Evolutionary conservation across 2,329 filamentous ascomycete genomes (phyloP).

Genomic region (Sphaerostilbella broomeana): DNA sequence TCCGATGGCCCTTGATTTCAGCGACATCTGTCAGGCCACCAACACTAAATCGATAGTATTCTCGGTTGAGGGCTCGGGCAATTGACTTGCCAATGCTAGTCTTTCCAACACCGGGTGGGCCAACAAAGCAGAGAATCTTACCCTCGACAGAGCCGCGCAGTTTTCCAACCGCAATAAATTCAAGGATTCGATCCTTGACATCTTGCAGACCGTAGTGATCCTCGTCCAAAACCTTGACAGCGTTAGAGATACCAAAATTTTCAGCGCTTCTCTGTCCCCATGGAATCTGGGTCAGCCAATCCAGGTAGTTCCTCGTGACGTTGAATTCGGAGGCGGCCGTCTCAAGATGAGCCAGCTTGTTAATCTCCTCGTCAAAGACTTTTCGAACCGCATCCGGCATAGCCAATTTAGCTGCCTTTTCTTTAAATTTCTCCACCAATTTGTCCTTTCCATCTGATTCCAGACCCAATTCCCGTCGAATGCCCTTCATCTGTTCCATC

Average conservation of each 20-base stretch:
- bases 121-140: slow-evolving; percentile 97
- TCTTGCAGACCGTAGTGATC: slow-evolving; percentile 97
- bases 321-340: slow-evolving; percentile 97
- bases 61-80: slow-evolving; percentile 83
- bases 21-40: slow-evolving; percentile 95
- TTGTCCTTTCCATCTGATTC: slow-evolving; percentile 99
- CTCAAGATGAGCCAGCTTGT: slow-evolving; percentile 92
- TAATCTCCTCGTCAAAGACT: slow-evolving; percentile 96
- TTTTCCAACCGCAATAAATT: slow-evolving; percentile 98
- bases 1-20: slow-evolving; percentile 94
- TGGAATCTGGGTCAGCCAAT: slow-evolving; percentile 97
- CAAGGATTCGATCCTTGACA: slow-evolving; percentile 95
- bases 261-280: slow-evolving; percentile 95
- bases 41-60: slow-evolving; percentile 98
- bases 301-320: slow-evolving; percentile 94
- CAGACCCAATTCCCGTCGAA: slow-evolving; percentile 87
- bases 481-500: slow-evolving; percentile 99
- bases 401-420: slow-evolving; percentile 84
- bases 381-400: slow-evolving; percentile 97
- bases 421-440: slow-evolving; percentile 93
- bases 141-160: slow-evolving; percentile 94
- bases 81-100: slow-evolving; percentile 99
- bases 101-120: slow-evolving; percentile 94
- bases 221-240: slow-evolving; percentile 83
- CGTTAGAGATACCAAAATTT: slow-evolving; percentile 92